These are phyloP conservation scores for Daedalea quercina DNA, from an alignment of 768 basidiomycete species.

Conservation along the genomic window DNA sequence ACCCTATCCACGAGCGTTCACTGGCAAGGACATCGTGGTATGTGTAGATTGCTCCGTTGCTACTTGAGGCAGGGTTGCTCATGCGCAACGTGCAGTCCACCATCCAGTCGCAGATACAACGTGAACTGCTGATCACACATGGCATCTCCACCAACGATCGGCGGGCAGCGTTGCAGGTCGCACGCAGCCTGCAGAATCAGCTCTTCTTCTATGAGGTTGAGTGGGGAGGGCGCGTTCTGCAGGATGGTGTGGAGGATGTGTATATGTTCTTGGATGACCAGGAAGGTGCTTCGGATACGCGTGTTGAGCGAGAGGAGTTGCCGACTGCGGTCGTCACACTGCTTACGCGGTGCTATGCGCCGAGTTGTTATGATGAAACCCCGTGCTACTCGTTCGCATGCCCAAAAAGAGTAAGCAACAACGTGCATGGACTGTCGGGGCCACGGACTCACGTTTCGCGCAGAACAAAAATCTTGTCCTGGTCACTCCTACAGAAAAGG, in stretches of 20 bases:
- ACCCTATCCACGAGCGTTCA: slow-evolving; percentile 85
- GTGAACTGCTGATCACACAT: slow-evolving; percentile 73
- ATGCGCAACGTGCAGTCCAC: slow-evolving; percentile 51
- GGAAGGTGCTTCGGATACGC: slow-evolving; percentile 53
- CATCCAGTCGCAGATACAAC: slow-evolving; percentile 81
- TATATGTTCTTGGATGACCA: slow-evolving; percentile 88
- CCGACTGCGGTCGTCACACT: slow-evolving; percentile 89
- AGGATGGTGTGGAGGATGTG: slow-evolving; percentile 88
- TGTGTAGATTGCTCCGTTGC: slow-evolving; percentile 24
- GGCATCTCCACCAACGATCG: slow-evolving; percentile 72
- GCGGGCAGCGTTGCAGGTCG: slow-evolving; percentile 79
- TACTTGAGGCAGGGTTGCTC: background rate
- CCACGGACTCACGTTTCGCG: slow-evolving; percentile 1
- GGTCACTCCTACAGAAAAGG: slow-evolving; percentile 13
- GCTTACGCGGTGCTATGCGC: slow-evolving; percentile 86
- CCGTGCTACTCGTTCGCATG: slow-evolving; percentile 83
- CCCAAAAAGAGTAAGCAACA: slow-evolving; percentile 52
- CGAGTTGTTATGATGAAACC: slow-evolving; percentile 73
- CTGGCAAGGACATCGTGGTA: slow-evolving; percentile 92
- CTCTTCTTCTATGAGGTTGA: slow-evolving; percentile 97
- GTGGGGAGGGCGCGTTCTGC: slow-evolving; percentile 77
- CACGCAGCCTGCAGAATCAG: slow-evolving; percentile 84
- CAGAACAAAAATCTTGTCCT: slow-evolving; percentile 6
- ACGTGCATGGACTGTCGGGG: background rate
- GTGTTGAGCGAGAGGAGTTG: slow-evolving; percentile 60